Percentiles rank a stretch among this genome's conserved stretches.
These are phyloP conservation scores for Actinomucor elegans DNA, from an alignment of 371 early-diverging fungal species.

Conservation along the genomic window DNA sequence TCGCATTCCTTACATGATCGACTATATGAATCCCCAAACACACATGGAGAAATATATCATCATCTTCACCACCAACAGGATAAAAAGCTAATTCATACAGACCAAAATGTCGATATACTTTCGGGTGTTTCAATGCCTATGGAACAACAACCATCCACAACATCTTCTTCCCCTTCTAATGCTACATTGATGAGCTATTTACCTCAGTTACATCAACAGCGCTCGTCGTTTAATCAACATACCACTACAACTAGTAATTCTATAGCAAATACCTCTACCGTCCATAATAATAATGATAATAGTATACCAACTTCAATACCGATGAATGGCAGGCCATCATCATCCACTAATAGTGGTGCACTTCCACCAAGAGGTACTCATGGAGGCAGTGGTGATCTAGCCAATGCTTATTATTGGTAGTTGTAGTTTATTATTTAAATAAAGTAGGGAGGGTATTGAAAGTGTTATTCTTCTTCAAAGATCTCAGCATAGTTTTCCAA, in stretches of 20 bases:
- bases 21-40: constrained; percentile 4
- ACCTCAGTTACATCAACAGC: background rate
- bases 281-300: background rate
- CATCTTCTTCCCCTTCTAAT: too few relatives aligned
- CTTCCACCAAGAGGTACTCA: too few relatives aligned
- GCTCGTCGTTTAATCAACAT: background rate
- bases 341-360: constrained; percentile 1
- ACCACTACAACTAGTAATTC: background rate
- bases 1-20: constrained; percentile 7
- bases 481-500: constrained; percentile 56
- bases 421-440: too few relatives aligned
- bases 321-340: constrained; percentile 24
- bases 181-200: constrained; percentile 3
- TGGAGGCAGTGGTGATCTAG: constrained; percentile 10
- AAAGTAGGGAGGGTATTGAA: too few relatives aligned
- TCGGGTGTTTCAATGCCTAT: constrained; percentile 28
- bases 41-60: constrained; percentile 31
- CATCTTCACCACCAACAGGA: background rate
- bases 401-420: constrained; percentile 27
- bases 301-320: background rate
- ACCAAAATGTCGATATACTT: constrained; percentile 37
- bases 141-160: background rate
- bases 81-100: constrained; percentile 33
- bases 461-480: constrained; percentile 45
- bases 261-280: background rate